Conservation (phyloP, 2,329 filamentous ascomycete species). For the Penicillium sp. region DNA sequence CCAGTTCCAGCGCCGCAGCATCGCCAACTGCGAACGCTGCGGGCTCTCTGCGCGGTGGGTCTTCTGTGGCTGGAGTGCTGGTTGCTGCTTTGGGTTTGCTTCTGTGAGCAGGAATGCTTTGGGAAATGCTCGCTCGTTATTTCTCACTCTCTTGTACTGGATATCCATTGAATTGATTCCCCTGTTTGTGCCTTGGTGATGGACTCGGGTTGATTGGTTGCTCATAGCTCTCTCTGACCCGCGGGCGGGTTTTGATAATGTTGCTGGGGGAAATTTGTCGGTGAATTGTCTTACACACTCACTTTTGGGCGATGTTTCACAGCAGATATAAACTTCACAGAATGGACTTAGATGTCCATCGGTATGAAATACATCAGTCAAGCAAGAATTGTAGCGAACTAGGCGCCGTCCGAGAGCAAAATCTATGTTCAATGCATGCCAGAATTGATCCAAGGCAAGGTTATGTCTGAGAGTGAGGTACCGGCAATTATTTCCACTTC, state of each 20-base stretch:
- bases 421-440: no score
- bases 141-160: neutral
- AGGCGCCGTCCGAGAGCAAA: no score
- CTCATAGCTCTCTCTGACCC: neutral
- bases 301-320: neutral
- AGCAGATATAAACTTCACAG: slow-evolving; percentile 8
- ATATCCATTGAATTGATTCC: neutral
- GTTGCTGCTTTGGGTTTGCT: slow-evolving; percentile 23
- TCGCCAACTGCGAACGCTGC: slow-evolving; percentile 21
- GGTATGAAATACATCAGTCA: neutral
- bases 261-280: neutral
- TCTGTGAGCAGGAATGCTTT: slow-evolving; percentile 7
- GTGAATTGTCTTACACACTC: slow-evolving; percentile 3
- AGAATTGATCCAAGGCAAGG: neutral
- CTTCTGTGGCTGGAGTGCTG: slow-evolving; percentile 20
- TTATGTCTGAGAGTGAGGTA: no score
- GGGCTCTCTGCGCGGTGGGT: slow-evolving; percentile 16
- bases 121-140: neutral
- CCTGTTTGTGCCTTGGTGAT: neutral
- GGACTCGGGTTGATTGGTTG: neutral
- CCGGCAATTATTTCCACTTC: no score
- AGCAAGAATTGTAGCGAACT: no score
- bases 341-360: slow-evolving; percentile 26
- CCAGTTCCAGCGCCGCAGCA: slow-evolving; percentile 11
- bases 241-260: neutral